phyloP scores from a whole-genome alignment of 2,329 filamentous ascomycete genomes.

The Fusarium lateritium region DNA sequence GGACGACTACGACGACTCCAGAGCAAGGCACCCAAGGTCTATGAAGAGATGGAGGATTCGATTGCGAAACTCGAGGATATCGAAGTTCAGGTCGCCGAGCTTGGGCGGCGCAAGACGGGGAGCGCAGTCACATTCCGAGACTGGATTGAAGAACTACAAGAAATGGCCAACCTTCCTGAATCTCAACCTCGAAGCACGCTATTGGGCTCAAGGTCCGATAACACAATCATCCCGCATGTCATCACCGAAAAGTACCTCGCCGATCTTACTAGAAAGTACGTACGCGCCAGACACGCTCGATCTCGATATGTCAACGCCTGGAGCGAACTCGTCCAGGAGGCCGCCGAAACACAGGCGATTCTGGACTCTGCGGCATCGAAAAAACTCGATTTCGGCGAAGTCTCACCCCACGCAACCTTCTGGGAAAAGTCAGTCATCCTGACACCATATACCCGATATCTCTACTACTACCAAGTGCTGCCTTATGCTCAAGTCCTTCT shows the following conservation, averaged over 20 bases:
- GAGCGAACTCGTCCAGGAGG: conserved; percentile 82
- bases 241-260: conserved; percentile 95
- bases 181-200: conserved; percentile 62
- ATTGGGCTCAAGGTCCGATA: conserved; percentile 60
- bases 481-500: conserved; percentile 76
- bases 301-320: conserved; percentile 89
- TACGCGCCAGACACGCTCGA: conserved; percentile 85
- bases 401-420: conserved; percentile 68
- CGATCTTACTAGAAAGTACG: conserved; percentile 85
- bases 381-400: conserved; percentile 80
- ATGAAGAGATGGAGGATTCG: conserved; percentile 91
- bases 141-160: conserved; percentile 95
- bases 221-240: conserved; percentile 77
- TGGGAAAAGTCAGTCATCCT: conserved; percentile 72
- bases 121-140: conserved; percentile 83
- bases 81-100: conserved; percentile 83
- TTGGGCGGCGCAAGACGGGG: conserved; percentile 85
- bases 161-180: conserved; percentile 80
- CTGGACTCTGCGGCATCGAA: conserved; percentile 87
- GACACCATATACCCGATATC: conserved; percentile 85
- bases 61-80: conserved; percentile 84
- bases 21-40: conserved; percentile 81
- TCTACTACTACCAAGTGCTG: conserved; percentile 80
- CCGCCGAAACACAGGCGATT: conserved; percentile 82
- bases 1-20: conserved; percentile 83